A percentile compares a stretch with the other conserved stretches of the same genome.
These are phyloP conservation scores for Smithsoniella earleae DNA, from an alignment of 163 green algal genomes.

Conservation along the genomic window DNA sequence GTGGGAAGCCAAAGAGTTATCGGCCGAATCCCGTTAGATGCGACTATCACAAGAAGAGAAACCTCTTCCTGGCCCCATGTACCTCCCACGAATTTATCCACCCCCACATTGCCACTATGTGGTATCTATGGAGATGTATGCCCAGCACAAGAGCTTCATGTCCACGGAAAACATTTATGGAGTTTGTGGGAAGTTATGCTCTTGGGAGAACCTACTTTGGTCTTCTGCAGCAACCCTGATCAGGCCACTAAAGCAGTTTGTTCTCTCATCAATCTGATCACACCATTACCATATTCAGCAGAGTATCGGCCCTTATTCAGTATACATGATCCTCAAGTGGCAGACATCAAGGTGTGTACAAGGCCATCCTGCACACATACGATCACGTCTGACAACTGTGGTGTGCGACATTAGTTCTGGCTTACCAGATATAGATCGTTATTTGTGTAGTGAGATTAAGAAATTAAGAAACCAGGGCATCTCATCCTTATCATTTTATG, in stretches of 20 bases:
- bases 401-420: too few relatives aligned
- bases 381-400: too few relatives aligned
- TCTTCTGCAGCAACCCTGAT: not conserved
- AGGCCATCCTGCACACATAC: too few relatives aligned
- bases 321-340: not conserved
- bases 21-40: not conserved
- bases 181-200: conserved; percentile 20
- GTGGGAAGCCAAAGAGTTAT: not conserved
- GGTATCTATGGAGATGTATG: too few relatives aligned
- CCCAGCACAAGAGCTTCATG: not conserved
- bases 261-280: not conserved
- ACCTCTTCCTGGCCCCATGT: too few relatives aligned
- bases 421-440: too few relatives aligned
- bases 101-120: too few relatives aligned
- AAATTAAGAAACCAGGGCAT: too few relatives aligned
- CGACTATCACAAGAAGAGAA: not conserved
- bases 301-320: not conserved
- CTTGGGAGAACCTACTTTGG: not conserved
- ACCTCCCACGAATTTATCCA: too few relatives aligned
- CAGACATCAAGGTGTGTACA: too few relatives aligned
- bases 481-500: too few relatives aligned
- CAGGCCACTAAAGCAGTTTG: not conserved
- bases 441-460: too few relatives aligned
- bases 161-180: conserved; percentile 10
- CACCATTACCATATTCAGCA: not conserved